Conservation (phyloP, 164 flowering plant genomes). For the Taxillus chinensis region DNA sequence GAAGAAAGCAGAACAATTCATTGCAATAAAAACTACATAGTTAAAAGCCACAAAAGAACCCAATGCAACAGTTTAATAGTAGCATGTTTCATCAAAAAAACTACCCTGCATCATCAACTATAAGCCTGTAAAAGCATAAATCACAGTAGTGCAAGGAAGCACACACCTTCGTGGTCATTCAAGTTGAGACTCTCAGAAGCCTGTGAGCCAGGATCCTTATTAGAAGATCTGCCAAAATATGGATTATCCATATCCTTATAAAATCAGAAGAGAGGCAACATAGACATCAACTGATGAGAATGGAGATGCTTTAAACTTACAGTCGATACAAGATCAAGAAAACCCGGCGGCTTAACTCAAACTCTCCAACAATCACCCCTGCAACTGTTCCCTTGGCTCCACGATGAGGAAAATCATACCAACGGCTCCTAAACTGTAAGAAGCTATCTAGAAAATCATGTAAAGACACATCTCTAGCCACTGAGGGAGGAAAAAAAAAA, state of each 20-base stretch:
- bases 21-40: no score
- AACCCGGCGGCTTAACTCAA: slow-evolving; percentile 74
- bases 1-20: no score
- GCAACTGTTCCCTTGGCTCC: slow-evolving; percentile 75
- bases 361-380: slow-evolving; percentile 89
- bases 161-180: slow-evolving; percentile 77
- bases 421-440: slow-evolving; percentile 77
- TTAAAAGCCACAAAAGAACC: no score
- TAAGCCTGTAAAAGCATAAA: neutral
- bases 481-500: slow-evolving; percentile 22
- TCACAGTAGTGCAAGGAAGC: slow-evolving; percentile 1
- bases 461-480: slow-evolving; percentile 67
- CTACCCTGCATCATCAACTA: no score
- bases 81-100: no score
- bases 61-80: no score
- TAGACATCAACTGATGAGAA: neutral
- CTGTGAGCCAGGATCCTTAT: slow-evolving; percentile 70
- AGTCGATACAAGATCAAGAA: slow-evolving; percentile 86
- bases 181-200: slow-evolving; percentile 53
- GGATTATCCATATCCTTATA: neutral
- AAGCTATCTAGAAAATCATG: slow-evolving; percentile 84
- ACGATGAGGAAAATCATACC: slow-evolving; percentile 94
- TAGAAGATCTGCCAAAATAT: slow-evolving; percentile 59
- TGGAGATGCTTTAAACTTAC: slow-evolving; percentile 30
- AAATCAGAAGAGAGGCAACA: neutral